Percentiles rank a stretch among this genome's conserved stretches.
phyloP scores from a whole-genome alignment of 1,284 basidiomycete species.

The Naganishia albida region DNA sequence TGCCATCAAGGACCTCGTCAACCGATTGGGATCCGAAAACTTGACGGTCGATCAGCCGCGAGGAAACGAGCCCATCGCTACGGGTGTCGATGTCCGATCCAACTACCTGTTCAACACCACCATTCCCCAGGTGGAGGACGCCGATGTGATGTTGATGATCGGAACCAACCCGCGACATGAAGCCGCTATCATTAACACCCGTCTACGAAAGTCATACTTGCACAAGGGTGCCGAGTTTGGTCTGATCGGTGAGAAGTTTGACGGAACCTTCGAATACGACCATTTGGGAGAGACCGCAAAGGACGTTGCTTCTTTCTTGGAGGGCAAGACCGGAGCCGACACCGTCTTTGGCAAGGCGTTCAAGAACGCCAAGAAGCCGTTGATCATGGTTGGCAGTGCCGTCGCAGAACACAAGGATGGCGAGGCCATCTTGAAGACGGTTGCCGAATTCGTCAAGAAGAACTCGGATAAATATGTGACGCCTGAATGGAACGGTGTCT shows the following conservation, averaged over 20 bases:
- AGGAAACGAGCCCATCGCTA: slow-evolving; percentile 67
- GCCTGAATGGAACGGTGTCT: slow-evolving; percentile 94
- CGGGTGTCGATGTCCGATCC: slow-evolving; percentile 87
- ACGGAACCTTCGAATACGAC: slow-evolving; percentile 91
- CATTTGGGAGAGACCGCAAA: slow-evolving; percentile 80
- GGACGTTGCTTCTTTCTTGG: slow-evolving; percentile 75
- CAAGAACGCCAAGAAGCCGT: slow-evolving; percentile 84
- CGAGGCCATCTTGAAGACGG: slow-evolving; percentile 71
- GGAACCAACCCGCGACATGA: slow-evolving; percentile 98
- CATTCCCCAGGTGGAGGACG: slow-evolving; percentile 86
- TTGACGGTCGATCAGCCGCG: slow-evolving; percentile 74
- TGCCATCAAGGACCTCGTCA: slow-evolving; percentile 89
- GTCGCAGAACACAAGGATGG: slow-evolving; percentile 86
- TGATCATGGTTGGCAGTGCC: slow-evolving; percentile 91
- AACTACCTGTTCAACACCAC: slow-evolving; percentile 98
- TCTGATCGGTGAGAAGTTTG: slow-evolving; percentile 85
- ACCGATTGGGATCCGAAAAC: slow-evolving; percentile 95
- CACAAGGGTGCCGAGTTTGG: slow-evolving; percentile 82
- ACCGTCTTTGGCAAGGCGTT: slow-evolving; percentile 80
- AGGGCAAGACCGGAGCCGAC: slow-evolving; percentile 61
- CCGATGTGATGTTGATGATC: slow-evolving; percentile 89
- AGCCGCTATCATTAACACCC: slow-evolving; percentile 94
- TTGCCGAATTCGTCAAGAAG: slow-evolving; percentile 77
- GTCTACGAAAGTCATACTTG: slow-evolving; percentile 92
- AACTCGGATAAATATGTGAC: slow-evolving; percentile 77